Conservation (phyloP, 2,329 filamentous ascomycete genomes). For the Alternaria dauci region DNA sequence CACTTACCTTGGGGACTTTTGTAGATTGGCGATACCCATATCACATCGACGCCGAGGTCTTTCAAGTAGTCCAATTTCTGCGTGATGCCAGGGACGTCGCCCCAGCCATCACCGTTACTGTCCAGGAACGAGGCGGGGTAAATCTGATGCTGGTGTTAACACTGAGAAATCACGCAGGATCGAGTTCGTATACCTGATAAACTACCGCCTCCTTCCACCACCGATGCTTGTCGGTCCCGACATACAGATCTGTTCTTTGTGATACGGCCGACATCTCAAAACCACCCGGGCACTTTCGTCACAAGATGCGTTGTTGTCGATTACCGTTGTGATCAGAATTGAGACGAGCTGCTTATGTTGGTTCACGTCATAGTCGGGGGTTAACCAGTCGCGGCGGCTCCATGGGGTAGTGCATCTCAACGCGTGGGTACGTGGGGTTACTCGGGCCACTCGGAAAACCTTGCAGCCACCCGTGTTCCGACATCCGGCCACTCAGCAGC, state of each 20-base stretch:
- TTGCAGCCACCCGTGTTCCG: conserved; percentile 2
- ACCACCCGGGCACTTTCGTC: neutral
- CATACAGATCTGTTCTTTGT: conserved; percentile 36
- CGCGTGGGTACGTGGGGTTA: conserved; percentile 8
- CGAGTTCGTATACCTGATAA: conserved; percentile 56
- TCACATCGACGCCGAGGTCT: conserved; percentile 53
- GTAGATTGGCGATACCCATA: conserved; percentile 55
- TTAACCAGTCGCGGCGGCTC: conserved; percentile 4
- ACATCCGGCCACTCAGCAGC: conserved; percentile 7
- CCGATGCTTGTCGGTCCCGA: conserved; percentile 44
- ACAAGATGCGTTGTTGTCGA: neutral
- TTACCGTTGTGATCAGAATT: neutral
- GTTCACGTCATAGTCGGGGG: conserved; percentile 14
- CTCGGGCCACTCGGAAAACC: neutral
- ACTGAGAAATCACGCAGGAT: neutral
- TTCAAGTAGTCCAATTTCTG: conserved; percentile 65
- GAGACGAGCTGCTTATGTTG: conserved; percentile 1
- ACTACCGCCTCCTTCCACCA: conserved; percentile 71
- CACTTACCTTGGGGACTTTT: conserved; percentile 51
- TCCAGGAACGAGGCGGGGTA: conserved; percentile 69
- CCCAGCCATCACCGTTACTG: conserved; percentile 64
- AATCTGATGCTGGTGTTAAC: conserved; percentile 46
- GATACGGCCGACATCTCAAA: conserved; percentile 12
- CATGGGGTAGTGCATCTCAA: conserved; percentile 8
- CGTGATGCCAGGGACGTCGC: conserved; percentile 66